Base-by-base conservation (phyloP, 768 basidiomycete species). In the Sporobolomyces roseus region DNA sequence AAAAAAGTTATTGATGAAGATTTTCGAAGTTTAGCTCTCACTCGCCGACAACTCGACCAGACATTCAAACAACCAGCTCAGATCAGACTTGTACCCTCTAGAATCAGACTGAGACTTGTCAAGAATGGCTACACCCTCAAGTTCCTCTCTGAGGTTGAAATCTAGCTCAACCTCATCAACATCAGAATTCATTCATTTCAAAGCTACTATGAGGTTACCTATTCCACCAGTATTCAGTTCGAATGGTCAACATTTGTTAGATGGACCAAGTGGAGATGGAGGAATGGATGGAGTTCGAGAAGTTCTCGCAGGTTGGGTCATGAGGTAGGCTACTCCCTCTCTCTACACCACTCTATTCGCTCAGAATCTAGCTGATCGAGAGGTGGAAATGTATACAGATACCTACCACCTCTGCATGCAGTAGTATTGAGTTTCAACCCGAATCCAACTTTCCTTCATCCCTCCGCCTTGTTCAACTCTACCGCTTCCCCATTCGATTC, bases 261-360 rank as follows among this genome's bases (percentile, higher is more conserved):
- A 75, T 74, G 46, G 46, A 48, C 17, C 49, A 49, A 54, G 17
- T 9, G 38, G 38, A 41, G 74, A 74, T 10, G 79, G 79, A 50
- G 74, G 75, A n/a, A 65, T 76, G 52, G 72, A 70, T n/a, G 81
- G 81, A 43, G 81, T 79, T 4, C 73, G 72, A 46, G 80, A 82
- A 69, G 77, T 78, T 46, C 72, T 82, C 55, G 78, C 81, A 56
- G 78, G 77, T 46, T 79, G 80, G 79, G 75, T 81, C 48, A 81
- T 81, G 80, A 66, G 80, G 38, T 41, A n/a, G n/a, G n/a, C n/a
- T n/a, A n/a, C n/a, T n/a, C n/a, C n/a, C n/a, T n/a, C n/a, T n/a
- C n/a, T n/a, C n/a, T n/a, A n/a, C n/a, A n/a, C n/a, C n/a, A n/a
- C n/a, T n/a, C n/a, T n/a, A n/a, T n/a, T n/a, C n/a, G n/a, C n/a